These are phyloP conservation scores for Suhomyces maxii DNA, from an alignment of 1,139 yeast genomes.

Conservation along the genomic window DNA sequence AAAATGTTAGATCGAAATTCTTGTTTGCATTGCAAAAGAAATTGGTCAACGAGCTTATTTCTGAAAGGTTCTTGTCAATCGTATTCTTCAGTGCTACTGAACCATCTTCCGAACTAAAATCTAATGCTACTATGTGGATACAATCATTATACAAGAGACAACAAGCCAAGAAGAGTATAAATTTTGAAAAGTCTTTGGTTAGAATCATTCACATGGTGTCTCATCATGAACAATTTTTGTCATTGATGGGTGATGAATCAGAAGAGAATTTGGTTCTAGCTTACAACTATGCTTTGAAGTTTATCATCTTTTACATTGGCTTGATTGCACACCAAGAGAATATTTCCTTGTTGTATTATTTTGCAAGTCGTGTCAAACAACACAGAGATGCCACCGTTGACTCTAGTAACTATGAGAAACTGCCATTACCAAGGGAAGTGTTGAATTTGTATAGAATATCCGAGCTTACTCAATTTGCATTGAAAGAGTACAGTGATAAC, in stretches of 20 bases:
- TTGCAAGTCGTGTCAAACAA: slow-evolving; percentile 79
- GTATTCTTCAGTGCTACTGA: slow-evolving; percentile 78
- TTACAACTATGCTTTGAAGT: slow-evolving; percentile 54
- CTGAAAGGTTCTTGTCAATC: slow-evolving; percentile 66
- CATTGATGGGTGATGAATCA: slow-evolving; percentile 30
- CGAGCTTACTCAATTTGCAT: slow-evolving; percentile 68
- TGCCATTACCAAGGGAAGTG: slow-evolving; percentile 26
- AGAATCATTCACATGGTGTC: slow-evolving; percentile 70
- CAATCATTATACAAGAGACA: slow-evolving; percentile 55
- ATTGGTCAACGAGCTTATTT: slow-evolving; percentile 52
- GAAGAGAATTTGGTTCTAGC: slow-evolving; percentile 33
- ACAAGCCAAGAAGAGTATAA: slow-evolving; percentile 41
- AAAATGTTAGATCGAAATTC: slow-evolving; percentile 56
- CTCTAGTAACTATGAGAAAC: slow-evolving; percentile 32
- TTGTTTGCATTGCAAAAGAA: slow-evolving; percentile 52
- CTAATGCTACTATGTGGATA: slow-evolving; percentile 69
- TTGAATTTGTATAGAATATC: slow-evolving; percentile 62
- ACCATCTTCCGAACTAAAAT: slow-evolving; percentile 52
- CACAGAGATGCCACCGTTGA: slow-evolving; percentile 60
- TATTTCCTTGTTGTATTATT: slow-evolving; percentile 69
- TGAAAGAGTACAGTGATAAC: slow-evolving; percentile 57
- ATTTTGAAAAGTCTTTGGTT: slow-evolving; percentile 64
- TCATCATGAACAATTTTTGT: slow-evolving; percentile 69
- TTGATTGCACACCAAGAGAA: slow-evolving; percentile 66
- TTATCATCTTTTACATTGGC: slow-evolving; percentile 60